These are phyloP conservation scores for Telfairia occidentalis DNA, from an alignment of 331 rosid genomes.

Conservation along the genomic window DNA sequence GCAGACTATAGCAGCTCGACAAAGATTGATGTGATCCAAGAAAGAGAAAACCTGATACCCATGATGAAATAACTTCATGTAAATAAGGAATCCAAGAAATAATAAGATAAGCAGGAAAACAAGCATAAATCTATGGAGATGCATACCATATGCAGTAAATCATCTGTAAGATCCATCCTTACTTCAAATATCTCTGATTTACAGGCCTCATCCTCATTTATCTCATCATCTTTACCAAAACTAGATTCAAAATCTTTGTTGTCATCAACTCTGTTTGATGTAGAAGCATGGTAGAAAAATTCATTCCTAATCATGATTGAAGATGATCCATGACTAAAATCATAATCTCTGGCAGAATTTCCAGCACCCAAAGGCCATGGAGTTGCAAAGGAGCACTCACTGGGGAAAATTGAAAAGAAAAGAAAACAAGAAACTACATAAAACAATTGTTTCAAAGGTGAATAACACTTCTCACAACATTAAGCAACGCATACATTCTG, in stretches of 20 bases:
- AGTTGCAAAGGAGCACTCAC: slow-evolving; percentile 40
- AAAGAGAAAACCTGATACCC: slow-evolving; percentile 77
- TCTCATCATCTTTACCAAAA: slow-evolving; percentile 39
- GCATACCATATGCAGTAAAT: slow-evolving; percentile 85
- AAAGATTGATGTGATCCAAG: slow-evolving; percentile 79
- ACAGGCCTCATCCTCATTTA: slow-evolving; percentile 28
- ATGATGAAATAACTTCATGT: background rate
- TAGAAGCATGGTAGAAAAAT: slow-evolving; percentile 29
- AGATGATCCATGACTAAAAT: slow-evolving; percentile 21
- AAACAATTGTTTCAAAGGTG: background rate
- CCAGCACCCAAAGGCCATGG: slow-evolving; percentile 37
- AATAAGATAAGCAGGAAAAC: background rate
- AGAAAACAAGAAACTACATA: background rate
- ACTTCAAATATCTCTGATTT: slow-evolving; percentile 50
- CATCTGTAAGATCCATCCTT: slow-evolving; percentile 97
- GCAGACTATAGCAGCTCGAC: slow-evolving; percentile 89
- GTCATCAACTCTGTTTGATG: slow-evolving; percentile 23
- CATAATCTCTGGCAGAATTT: slow-evolving; percentile 33
- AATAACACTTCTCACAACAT: background rate
- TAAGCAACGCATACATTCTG: background rate
- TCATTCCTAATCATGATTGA: slow-evolving; percentile 28
- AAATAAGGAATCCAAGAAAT: background rate
- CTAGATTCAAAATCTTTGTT: slow-evolving; percentile 30
- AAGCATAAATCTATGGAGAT: background rate
- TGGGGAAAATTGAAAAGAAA: slow-evolving; percentile 24